Conservation (phyloP, 768 basidiomycete genomes). For the Thelephora aurantiotincta region DNA sequence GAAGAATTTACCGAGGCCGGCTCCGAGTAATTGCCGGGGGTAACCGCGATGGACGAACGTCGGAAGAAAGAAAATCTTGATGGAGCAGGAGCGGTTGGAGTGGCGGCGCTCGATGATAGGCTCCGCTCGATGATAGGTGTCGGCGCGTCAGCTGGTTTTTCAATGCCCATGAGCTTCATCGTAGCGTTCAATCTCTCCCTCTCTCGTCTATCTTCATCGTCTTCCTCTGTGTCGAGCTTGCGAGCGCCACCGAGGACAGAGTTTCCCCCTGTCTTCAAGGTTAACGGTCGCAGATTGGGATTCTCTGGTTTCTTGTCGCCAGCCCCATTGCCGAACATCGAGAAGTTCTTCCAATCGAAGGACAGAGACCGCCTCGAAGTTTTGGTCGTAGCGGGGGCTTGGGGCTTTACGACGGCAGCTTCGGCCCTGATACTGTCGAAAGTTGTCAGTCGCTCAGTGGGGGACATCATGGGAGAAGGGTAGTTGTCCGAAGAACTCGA, state of each 20-base stretch:
- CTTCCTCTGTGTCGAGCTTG: constrained; percentile 78
- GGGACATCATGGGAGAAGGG: constrained; percentile 15
- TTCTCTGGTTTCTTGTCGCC: constrained; percentile 47
- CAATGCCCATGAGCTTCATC: constrained; percentile 91
- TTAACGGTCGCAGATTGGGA: constrained; percentile 51
- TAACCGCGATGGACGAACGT: constrained; percentile 26
- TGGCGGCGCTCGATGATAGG: constrained; percentile 14
- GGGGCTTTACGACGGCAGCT: constrained; percentile 10
- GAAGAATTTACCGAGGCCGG: constrained; percentile 35
- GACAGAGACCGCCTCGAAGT: constrained; percentile 63
- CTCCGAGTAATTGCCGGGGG: constrained; percentile 23
- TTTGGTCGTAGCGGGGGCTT: constrained; percentile 12
- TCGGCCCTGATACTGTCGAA: constrained; percentile 13
- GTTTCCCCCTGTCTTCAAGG: constrained; percentile 49
- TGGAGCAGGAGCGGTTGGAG: constrained; percentile 18
- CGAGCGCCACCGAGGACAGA: constrained; percentile 48
- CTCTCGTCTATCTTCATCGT: constrained; percentile 83
- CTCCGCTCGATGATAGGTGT: constrained; percentile 15
- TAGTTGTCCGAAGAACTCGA: constrained; percentile 11
- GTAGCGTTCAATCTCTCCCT: constrained; percentile 80
- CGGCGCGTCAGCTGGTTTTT: constrained; percentile 40
- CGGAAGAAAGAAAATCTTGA: constrained; percentile 65
- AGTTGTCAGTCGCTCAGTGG: constrained; percentile 18
- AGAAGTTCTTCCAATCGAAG: constrained; percentile 73
- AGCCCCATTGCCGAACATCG: constrained; percentile 41